Evolutionary conservation across 78 protist species (phyloP), one percentile per base, ranked within the genome.

Genomic region (Chrysochromulina tobinii): DNA sequence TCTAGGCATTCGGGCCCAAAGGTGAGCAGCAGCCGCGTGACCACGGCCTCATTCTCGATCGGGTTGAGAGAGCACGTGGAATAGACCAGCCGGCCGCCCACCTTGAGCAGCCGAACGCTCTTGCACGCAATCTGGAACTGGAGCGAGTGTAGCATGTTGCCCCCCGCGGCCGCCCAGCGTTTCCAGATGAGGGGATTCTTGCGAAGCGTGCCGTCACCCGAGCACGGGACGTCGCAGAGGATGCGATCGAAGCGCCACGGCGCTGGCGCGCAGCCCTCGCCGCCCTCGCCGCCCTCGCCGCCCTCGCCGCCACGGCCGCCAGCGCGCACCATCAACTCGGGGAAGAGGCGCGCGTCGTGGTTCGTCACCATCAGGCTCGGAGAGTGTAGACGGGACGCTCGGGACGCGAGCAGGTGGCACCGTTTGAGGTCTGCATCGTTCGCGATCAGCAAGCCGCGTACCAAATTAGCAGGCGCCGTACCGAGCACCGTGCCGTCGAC

Each of bases 31-130:
- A 75, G 3, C 14, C n/a, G 12, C n/a, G 81, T 53, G 1, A 72
- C 97, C 38, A 66, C 67, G 21, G 66, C 81, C 88, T 95, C 96
- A 77, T 95, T 86, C 89, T 95, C 96, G 50, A 95, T 57, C 38
- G 96, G 96, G 58, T 69, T 89, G 23, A 92, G 61, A 11, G 94
- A 81, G 91, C 96, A 95, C 1, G 96, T 95, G 27, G 95, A 93
- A 77, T 95, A 95, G 54, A 95, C 96, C 48, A 93, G 50, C 73
- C 67, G 67, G 21, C 88, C 59, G 11, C 93, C 90, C 48, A 96
- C 96, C 69, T 6, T 6, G 58, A 75, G 83, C 27, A 75, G 83
- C 27, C 83, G 83, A 0, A 50, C 83, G 83, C 58, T 57, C 57
- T 75, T 75, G 83, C 27, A 12, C 58, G 57, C 83, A 50, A 94